These are phyloP conservation scores for Rhododendron simsii DNA, from an alignment of 148 eudicot genomes.

Conservation along the genomic window DNA sequence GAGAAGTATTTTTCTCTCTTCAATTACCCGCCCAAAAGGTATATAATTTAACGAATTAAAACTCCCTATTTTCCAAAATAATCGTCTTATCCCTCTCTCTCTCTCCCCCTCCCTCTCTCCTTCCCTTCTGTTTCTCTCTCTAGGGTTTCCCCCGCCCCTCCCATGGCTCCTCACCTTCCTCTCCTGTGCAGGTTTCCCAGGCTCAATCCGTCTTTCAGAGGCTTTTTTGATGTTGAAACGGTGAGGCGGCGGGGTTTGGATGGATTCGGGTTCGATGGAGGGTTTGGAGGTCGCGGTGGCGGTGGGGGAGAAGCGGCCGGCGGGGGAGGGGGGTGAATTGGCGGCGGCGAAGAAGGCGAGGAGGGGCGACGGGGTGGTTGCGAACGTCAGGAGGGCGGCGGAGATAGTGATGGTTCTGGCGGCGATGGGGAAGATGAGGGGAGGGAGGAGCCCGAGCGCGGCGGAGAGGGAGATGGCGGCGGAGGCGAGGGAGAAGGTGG, in stretches of 20 bases:
- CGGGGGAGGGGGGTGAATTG: slow-evolving; percentile 23
- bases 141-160: slow-evolving; percentile 46
- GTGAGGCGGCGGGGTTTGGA: slow-evolving; percentile 6
- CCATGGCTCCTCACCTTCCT: slow-evolving; percentile 27
- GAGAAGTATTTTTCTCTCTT: neutral
- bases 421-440: slow-evolving; percentile 85
- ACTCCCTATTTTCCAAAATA: slow-evolving; percentile 21
- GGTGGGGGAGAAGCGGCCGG: slow-evolving; percentile 26
- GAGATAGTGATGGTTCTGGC: slow-evolving; percentile 79
- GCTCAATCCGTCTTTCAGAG: neutral
- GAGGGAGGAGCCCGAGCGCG: slow-evolving; percentile 56
- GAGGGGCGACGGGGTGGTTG: slow-evolving; percentile 15
- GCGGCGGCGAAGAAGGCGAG: slow-evolving; percentile 27
- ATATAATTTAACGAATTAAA: slow-evolving; percentile 27
- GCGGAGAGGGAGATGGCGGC: slow-evolving; percentile 71
- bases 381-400: slow-evolving; percentile 58
- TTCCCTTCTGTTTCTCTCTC: slow-evolving; percentile 23
- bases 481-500: slow-evolving; percentile 67
- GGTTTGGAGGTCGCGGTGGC: slow-evolving; percentile 5
- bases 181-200: slow-evolving; percentile 37
- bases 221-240: neutral
- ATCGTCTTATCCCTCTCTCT: slow-evolving; percentile 1
- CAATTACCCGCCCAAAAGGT: slow-evolving; percentile 25
- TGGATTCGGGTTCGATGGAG: slow-evolving; percentile 22
- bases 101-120: neutral